Percentiles rank a stretch among this genome's conserved stretches.
Evolutionary conservation across 2,329 filamentous ascomycete species (phyloP).

Genomic region (Torrubiella hemipterigena): DNA sequence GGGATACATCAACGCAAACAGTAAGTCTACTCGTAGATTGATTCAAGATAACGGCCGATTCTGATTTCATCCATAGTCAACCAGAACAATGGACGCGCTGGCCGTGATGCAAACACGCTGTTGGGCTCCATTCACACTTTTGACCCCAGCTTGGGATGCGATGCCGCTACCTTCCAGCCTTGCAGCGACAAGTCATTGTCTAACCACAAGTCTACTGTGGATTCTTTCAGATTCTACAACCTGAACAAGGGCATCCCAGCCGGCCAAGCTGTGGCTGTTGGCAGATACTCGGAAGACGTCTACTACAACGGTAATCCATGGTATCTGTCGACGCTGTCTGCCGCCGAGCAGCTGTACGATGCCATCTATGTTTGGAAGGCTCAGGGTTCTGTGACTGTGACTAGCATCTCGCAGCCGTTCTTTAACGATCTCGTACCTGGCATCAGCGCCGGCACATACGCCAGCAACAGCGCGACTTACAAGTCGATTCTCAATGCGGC

Average conservation of each 20-base stretch:
- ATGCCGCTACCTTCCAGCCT: constrained; percentile 64
- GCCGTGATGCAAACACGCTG: constrained; percentile 62
- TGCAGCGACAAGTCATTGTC: constrained; percentile 58
- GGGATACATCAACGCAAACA: constrained; percentile 57
- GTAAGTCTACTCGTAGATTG: constrained; percentile 14
- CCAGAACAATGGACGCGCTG: constrained; percentile 46
- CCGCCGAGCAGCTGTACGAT: constrained; percentile 70
- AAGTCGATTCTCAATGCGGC: constrained; percentile 43
- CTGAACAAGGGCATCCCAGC: constrained; percentile 55
- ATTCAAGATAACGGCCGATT: too few species aligned
- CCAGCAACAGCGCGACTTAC: constrained; percentile 33
- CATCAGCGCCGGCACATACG: constrained; percentile 50
- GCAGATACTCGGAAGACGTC: constrained; percentile 58
- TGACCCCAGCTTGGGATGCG: constrained; percentile 53
- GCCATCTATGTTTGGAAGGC: constrained; percentile 60
- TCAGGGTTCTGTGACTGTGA: constrained; percentile 51
- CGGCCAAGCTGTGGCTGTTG: constrained; percentile 49
- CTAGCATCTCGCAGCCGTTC: constrained; percentile 53
- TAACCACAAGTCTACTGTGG: constrained; percentile 64
- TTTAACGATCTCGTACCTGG: constrained; percentile 54
- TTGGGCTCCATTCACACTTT: constrained; percentile 57
- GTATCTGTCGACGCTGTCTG: constrained; percentile 66
- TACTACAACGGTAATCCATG: constrained; percentile 76
- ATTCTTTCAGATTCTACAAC: constrained; percentile 63
- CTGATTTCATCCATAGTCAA: too few species aligned